These are phyloP conservation scores for Histomonas meleagridis DNA, from an alignment of 208 protist species.

Conservation along the genomic window DNA sequence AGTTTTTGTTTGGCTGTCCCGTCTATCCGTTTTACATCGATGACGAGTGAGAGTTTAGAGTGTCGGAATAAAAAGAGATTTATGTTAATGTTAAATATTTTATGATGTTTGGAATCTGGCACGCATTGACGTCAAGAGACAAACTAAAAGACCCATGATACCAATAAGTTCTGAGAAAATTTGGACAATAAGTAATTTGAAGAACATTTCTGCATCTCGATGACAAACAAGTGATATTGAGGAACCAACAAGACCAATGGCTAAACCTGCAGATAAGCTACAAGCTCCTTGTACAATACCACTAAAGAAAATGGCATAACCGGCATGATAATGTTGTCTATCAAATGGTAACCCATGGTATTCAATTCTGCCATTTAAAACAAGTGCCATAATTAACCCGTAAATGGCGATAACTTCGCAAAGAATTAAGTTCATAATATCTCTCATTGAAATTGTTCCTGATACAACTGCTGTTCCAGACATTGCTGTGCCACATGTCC, in stretches of 20 bases:
- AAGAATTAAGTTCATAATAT: conserved; percentile 37
- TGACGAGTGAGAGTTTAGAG: no score
- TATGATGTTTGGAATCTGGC: not conserved
- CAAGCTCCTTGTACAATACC: not conserved
- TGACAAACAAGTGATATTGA: conserved; percentile 31
- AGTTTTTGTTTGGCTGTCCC: no score
- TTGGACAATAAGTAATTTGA: conserved; percentile 33
- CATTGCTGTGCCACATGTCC: not conserved
- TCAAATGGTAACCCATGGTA: no score
- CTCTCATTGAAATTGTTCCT: conserved; percentile 26
- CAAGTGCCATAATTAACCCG: conserved; percentile 26
- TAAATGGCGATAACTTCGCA: conserved; percentile 38
- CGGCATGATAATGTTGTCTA: not conserved
- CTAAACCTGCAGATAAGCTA: not conserved
- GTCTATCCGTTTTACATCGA: no score
- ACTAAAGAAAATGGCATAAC: not conserved
- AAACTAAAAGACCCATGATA: conserved; percentile 34
- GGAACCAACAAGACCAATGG: not conserved
- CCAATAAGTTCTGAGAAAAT: conserved; percentile 37
- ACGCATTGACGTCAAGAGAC: not conserved
- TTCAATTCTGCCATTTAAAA: not conserved
- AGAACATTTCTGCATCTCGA: conserved; percentile 17
- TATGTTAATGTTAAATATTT: no score
- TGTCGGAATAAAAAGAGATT: no score
- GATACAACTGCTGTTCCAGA: not conserved